Evolutionary conservation across 1,284 basidiomycete genomes (phyloP).

Genomic region (Pulveroboletus sp.): DNA sequence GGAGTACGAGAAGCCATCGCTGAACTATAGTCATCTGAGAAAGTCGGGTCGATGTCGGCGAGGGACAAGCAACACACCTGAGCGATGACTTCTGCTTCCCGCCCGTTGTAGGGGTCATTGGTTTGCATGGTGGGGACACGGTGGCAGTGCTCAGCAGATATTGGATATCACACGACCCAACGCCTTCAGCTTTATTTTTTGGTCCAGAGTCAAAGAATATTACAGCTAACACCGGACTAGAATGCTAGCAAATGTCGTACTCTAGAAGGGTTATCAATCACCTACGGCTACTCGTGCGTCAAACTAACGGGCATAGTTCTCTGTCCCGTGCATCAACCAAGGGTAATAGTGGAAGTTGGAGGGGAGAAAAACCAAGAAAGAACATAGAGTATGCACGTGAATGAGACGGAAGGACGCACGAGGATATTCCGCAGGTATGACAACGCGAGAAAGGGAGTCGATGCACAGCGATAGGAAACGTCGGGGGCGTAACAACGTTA

Average conservation of each 20-base stretch:
- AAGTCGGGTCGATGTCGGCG: background rate
- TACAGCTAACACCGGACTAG: conserved; percentile 28
- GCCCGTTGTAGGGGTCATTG: conserved; percentile 27
- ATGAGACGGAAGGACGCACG: conserved; percentile 18
- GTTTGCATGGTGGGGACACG: conserved; percentile 14
- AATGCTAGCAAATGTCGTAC: conserved; percentile 26
- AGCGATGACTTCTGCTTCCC: conserved; percentile 30
- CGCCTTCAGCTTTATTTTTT: conserved; percentile 13
- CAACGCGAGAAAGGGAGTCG: conserved; percentile 17
- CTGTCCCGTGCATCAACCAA: conserved; percentile 18
- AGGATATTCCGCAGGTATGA: conserved; percentile 13
- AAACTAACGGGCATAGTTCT: conserved; percentile 8
- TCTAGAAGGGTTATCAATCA: conserved; percentile 23
- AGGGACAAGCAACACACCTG: conserved; percentile 17
- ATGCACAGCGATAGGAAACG: conserved; percentile 28
- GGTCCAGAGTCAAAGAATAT: conserved; percentile 20
- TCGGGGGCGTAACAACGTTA: conserved; percentile 32
- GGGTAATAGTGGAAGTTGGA: conserved; percentile 8
- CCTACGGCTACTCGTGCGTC: conserved; percentile 14
- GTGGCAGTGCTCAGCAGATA: conserved; percentile 22
- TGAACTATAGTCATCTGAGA: conserved; percentile 35
- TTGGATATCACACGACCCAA: background rate
- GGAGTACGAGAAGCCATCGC: conserved; percentile 47
- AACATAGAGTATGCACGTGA: conserved; percentile 16
- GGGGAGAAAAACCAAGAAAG: conserved; percentile 24